Percentiles rank a stretch among this genome's conserved stretches.
phyloP scores from a whole-genome alignment of 1,139 yeast species.

The Debaryomyces sp. region DNA sequence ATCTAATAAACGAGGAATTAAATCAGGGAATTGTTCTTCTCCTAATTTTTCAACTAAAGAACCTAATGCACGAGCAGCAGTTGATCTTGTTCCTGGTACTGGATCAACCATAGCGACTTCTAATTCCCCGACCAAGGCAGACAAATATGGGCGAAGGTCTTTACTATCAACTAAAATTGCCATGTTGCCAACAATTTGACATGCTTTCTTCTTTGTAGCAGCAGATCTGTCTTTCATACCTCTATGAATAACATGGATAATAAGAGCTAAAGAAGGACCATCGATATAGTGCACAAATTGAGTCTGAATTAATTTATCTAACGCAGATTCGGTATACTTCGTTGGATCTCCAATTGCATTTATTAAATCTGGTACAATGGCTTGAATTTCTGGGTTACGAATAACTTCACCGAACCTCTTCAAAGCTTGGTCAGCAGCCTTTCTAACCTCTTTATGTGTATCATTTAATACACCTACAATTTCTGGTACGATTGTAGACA shows the following conservation, averaged over 20 bases:
- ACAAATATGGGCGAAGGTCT: slow-evolving; percentile 84
- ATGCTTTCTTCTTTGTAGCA: slow-evolving; percentile 86
- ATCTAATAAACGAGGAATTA: slow-evolving; percentile 77
- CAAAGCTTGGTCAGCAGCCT: slow-evolving; percentile 88
- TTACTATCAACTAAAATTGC: slow-evolving; percentile 89
- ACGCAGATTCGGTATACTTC: slow-evolving; percentile 80
- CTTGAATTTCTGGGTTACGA: slow-evolving; percentile 94
- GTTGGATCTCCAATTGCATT: slow-evolving; percentile 97
- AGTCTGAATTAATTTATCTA: slow-evolving; percentile 83
- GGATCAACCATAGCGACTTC: slow-evolving; percentile 98
- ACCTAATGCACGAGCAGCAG: slow-evolving; percentile 97
- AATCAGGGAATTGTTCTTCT: slow-evolving; percentile 91
- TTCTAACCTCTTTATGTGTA: slow-evolving; percentile 94
- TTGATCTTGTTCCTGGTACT: slow-evolving; percentile 94
- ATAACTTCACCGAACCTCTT: slow-evolving; percentile 96
- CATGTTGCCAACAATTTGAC: slow-evolving; percentile 99
- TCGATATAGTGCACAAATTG: slow-evolving; percentile 97
- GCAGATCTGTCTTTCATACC: slow-evolving; percentile 97
- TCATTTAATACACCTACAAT: slow-evolving; percentile 94
- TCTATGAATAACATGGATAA: slow-evolving; percentile 91
- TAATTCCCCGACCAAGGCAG: slow-evolving; percentile 74
- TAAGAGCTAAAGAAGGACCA: slow-evolving; percentile 95
- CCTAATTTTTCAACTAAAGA: slow-evolving; percentile 95
- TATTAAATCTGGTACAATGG: slow-evolving; percentile 82
- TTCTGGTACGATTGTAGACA: slow-evolving; percentile 91